phyloP scores from a whole-genome alignment of 1,284 basidiomycete species.

The Schizophyllum amplum region DNA sequence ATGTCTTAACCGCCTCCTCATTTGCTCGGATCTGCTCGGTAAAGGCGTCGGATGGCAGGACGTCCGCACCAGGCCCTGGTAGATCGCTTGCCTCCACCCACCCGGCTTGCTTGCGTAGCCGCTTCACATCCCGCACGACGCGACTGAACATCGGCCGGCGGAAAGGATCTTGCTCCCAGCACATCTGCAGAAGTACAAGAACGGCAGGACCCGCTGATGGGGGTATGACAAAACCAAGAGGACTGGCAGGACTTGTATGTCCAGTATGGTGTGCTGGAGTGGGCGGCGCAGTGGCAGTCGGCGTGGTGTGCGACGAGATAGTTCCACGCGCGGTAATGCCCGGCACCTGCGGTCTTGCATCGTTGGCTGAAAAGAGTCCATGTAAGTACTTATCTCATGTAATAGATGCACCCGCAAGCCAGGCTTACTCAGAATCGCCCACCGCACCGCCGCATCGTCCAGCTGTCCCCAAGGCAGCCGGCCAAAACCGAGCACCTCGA shows the following conservation, averaged over 20 bases:
- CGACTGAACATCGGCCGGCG: conserved; percentile 39
- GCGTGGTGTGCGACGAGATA: neutral
- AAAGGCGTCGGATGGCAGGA: neutral
- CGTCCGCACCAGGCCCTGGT: too few species aligned
- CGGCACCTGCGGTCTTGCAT: conserved; percentile 47
- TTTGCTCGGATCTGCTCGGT: neutral
- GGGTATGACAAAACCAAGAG: neutral
- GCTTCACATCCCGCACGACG: conserved; percentile 33
- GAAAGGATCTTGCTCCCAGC: conserved; percentile 42
- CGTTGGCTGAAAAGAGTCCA: conserved; percentile 33
- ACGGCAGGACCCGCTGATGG: conserved; percentile 21
- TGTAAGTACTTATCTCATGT: conserved; percentile 22
- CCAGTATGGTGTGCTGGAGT: too few species aligned
- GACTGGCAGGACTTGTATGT: neutral
- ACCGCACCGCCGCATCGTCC: conserved; percentile 51
- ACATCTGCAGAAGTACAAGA: conserved; percentile 31
- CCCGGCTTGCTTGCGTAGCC: conserved; percentile 23
- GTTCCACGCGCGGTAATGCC: conserved; percentile 5
- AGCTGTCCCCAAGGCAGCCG: conserved; percentile 50
- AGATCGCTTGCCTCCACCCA: neutral
- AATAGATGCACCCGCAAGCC: too few species aligned
- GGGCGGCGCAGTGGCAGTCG: too few species aligned
- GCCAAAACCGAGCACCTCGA: conserved; percentile 62
- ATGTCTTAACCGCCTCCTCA: neutral
- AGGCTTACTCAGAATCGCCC: conserved; percentile 58